phyloP scores from a whole-genome alignment of 805 yeast genomes.

The Vanderwaltozyma polyspora region DNA sequence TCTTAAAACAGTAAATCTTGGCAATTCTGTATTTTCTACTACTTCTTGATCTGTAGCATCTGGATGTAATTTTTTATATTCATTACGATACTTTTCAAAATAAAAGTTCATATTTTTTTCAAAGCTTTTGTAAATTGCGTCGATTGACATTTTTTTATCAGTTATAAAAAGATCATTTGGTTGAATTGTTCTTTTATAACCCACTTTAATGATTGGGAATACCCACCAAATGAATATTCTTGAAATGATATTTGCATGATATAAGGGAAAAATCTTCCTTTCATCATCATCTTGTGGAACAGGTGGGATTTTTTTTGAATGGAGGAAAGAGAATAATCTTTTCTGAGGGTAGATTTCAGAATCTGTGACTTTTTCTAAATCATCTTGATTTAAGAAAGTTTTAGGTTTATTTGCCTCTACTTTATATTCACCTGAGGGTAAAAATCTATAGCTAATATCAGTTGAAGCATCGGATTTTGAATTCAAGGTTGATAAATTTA shows the following conservation, averaged over 20 bases:
- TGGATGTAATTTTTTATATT: slow-evolving; percentile 27
- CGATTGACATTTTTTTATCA: slow-evolving; percentile 34
- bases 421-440: slow-evolving; percentile 18
- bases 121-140: slow-evolving; percentile 32
- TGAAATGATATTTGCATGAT: slow-evolving; percentile 30
- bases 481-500: neutral
- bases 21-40: slow-evolving; percentile 19
- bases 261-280: slow-evolving; percentile 39
- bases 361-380: slow-evolving; percentile 27
- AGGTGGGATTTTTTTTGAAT: slow-evolving; percentile 40
- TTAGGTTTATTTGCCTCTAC: slow-evolving; percentile 21
- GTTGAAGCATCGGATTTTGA: neutral
- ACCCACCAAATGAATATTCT: slow-evolving; percentile 58
- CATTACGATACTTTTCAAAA: slow-evolving; percentile 23
- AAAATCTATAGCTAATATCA: neutral
- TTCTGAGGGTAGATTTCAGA: slow-evolving; percentile 31
- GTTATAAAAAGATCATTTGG: slow-evolving; percentile 48
- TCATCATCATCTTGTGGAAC: slow-evolving; percentile 39
- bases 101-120: slow-evolving; percentile 25
- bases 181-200: slow-evolving; percentile 61
- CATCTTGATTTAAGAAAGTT: slow-evolving; percentile 24
- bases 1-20: slow-evolving; percentile 28
- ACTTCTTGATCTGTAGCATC: slow-evolving; percentile 31
- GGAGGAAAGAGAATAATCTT: slow-evolving; percentile 40
- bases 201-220: slow-evolving; percentile 47